Evolutionary conservation across 2,329 filamentous ascomycete genomes (phyloP), one percentile per base, ranked within the genome.

Genomic region (Arthroderma sp.): DNA sequence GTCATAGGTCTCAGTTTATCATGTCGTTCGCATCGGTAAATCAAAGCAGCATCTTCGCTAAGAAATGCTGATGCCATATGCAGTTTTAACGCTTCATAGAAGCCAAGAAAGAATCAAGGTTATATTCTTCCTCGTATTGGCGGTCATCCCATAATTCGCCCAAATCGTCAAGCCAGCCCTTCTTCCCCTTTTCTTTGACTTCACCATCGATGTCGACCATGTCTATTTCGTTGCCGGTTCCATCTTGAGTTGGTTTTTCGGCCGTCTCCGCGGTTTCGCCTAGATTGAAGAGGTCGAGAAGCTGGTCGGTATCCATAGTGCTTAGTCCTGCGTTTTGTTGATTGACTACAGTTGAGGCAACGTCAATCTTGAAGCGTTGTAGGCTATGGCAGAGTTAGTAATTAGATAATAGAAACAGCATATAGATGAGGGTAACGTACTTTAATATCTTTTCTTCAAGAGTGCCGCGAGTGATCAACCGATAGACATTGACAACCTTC

Each of bases 401-500:
- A n/a, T 55, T n/a, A 31, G 23, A 21, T 33, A 17, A 57, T 13
- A 57, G 9, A 7, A 15, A 19, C 9, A 31, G 23, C 8, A 53
- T 55, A 56, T 25, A 25, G n/a, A 7, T n/a, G 7, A n/a, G 28
- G 9, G 39, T 35, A 37, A 77, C 79, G 68, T 77, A 84, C 81
- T 80, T 86, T 67, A 98, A 77, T 68, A 98, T 98, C 81, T 98
- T 98, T 77, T 98, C 93, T 73, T 98, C 93, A 53, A 98, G 76
- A 1, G 94, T 98, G 61, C 93, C 93, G 63, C 93, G 82, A 4
- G 93, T 98, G 66, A 98, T 93, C 63, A 98, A 80, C 23, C 93
- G 89, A 73, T 98, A 98, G 15, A 98, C 93, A 68, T 98, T 98
- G 64, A 98, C 93, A 38, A 97, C 93, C 81, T 97, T 98, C 83